Percentiles rank a stretch among this genome's conserved stretches.
Evolutionary conservation across 2,329 filamentous ascomycete species (phyloP).

Genomic region (Colletotrichum eremochloae): DNA sequence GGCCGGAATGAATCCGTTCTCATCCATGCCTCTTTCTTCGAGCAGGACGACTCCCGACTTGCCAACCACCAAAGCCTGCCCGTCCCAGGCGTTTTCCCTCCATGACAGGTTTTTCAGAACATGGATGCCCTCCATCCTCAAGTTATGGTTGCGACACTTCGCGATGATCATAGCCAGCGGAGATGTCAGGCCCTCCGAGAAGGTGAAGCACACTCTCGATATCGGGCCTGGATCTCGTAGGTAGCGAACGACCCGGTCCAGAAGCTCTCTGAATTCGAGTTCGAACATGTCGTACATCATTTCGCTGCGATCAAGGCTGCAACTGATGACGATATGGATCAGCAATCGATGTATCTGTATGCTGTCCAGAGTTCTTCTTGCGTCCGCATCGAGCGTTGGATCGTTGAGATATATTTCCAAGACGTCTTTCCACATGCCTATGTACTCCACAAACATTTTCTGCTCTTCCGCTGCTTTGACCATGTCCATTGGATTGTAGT

Average conservation of each 20-base stretch:
- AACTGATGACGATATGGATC: constrained; percentile 31
- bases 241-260: constrained; percentile 31
- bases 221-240: constrained; percentile 30
- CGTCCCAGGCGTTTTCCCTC: constrained; percentile 41
- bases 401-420: constrained; percentile 19
- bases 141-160: constrained; percentile 42
- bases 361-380: constrained; percentile 31
- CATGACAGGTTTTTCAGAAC: constrained; percentile 39
- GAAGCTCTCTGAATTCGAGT: constrained; percentile 38
- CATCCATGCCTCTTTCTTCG: constrained; percentile 42
- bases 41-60: constrained; percentile 42
- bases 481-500: constrained; percentile 6
- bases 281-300: constrained; percentile 41
- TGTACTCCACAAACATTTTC: constrained; percentile 15
- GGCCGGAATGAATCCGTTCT: constrained; percentile 33
- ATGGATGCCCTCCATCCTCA: constrained; percentile 39
- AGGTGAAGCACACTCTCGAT: constrained; percentile 20
- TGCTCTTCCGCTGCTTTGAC: background rate
- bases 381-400: background rate
- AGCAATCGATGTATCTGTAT: constrained; percentile 38
- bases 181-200: constrained; percentile 39
- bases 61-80: constrained; percentile 33
- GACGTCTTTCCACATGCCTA: constrained; percentile 20
- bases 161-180: constrained; percentile 40
- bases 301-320: constrained; percentile 41